Conservation (phyloP, 768 basidiomycete species). For the Chalciporus sphaerocephalus region DNA sequence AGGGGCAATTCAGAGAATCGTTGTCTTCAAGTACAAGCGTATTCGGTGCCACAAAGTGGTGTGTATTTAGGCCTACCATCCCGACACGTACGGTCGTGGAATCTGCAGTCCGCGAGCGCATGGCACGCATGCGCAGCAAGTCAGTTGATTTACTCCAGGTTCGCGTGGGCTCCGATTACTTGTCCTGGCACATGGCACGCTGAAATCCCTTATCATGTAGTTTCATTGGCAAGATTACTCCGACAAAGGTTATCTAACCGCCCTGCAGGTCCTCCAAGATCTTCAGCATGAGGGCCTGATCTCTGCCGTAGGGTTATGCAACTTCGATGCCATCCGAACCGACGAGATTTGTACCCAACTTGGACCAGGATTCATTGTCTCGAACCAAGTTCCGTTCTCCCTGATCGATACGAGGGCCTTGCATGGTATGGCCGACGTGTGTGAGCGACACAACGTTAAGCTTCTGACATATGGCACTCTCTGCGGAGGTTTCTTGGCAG, state of each 20-base stretch:
- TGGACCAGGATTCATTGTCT: slow-evolving; percentile 66
- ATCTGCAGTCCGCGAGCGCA: slow-evolving; percentile 62
- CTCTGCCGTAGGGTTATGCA: slow-evolving; percentile 67
- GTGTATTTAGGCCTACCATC: slow-evolving; percentile 57
- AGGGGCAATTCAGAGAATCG: slow-evolving; percentile 67
- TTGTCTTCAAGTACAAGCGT: slow-evolving; percentile 40
- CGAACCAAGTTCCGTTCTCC: slow-evolving; percentile 86
- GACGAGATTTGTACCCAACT: slow-evolving; percentile 78
- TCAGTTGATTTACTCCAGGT: slow-evolving; percentile 74
- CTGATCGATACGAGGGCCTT: slow-evolving; percentile 75
- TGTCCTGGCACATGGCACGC: background rate
- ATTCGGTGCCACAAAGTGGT: slow-evolving; percentile 84
- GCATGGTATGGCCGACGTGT: slow-evolving; percentile 74
- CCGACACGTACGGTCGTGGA: slow-evolving; percentile 55
- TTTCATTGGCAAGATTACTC: slow-evolving; percentile 78
- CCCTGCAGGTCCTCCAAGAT: slow-evolving; percentile 50
- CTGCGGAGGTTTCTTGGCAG: slow-evolving; percentile 78
- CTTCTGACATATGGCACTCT: slow-evolving; percentile 79
- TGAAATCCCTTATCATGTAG: slow-evolving; percentile 32
- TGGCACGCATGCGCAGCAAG: slow-evolving; percentile 57
- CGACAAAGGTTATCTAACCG: slow-evolving; percentile 44
- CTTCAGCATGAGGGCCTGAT: slow-evolving; percentile 60
- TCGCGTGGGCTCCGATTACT: slow-evolving; percentile 7
- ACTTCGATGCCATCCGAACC: slow-evolving; percentile 71
- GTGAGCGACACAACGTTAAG: slow-evolving; percentile 66